These are phyloP conservation scores for Marvania coccoides DNA, from an alignment of 139 green algal species.

Conservation along the genomic window DNA sequence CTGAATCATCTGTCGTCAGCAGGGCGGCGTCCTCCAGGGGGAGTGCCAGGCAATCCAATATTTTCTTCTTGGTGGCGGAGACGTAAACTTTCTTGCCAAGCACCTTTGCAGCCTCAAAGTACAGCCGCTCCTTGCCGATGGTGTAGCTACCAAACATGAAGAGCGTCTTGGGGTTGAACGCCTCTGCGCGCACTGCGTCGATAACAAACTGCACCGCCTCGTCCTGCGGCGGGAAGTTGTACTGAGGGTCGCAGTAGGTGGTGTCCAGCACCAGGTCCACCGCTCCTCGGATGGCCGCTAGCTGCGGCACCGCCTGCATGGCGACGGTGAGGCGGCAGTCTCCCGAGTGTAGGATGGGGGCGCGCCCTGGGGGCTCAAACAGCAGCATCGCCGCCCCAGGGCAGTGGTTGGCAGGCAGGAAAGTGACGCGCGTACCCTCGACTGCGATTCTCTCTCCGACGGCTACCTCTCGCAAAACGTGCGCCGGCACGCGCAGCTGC, in stretches of 20 bases:
- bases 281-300: constrained; percentile 32
- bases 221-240: constrained; percentile 63
- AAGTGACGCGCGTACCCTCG: constrained; percentile 64
- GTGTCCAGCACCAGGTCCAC: constrained; percentile 81
- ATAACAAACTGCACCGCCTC: constrained; percentile 59
- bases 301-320: constrained; percentile 46
- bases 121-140: constrained; percentile 89
- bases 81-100: constrained; percentile 74
- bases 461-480: constrained; percentile 1
- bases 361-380: constrained; percentile 37
- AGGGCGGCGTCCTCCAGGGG: constrained; percentile 38
- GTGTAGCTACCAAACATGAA: constrained; percentile 86
- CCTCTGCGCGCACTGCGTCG: constrained; percentile 64
- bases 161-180: constrained; percentile 74
- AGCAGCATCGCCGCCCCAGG: constrained; percentile 69
- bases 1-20: constrained; percentile 70
- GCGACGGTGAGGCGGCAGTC: constrained; percentile 60
- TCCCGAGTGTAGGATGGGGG: constrained; percentile 83
- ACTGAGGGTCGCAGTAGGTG: constrained; percentile 81
- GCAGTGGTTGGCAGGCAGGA: constrained; percentile 93
- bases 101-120: constrained; percentile 65
- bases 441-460: constrained; percentile 34
- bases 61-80: constrained; percentile 47
- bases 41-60: constrained; percentile 58
- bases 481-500: constrained; percentile 40